These are phyloP conservation scores for Liriodendron chinense DNA, from an alignment of 164 flowering plant genomes.

Conservation along the genomic window DNA sequence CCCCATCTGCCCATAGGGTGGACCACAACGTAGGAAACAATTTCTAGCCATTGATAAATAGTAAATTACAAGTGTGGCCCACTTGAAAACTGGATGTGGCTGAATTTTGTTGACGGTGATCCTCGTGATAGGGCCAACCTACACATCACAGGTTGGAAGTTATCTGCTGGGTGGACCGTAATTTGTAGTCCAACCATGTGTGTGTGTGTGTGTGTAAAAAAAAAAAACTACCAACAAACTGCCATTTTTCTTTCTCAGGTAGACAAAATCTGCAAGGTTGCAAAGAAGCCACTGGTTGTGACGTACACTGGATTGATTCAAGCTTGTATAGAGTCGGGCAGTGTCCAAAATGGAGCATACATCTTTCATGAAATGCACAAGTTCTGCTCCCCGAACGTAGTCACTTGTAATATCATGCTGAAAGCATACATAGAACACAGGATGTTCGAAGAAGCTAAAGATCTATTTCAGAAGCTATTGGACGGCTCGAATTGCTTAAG, in stretches of 20 bases:
- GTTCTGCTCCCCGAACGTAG: conserved; percentile 78
- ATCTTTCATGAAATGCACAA: conserved; percentile 67
- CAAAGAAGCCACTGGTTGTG: conserved; percentile 86
- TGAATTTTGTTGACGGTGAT: too few relatives aligned
- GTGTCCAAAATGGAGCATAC: conserved; percentile 46
- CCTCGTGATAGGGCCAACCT: too few relatives aligned
- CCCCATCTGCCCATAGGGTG: too few relatives aligned
- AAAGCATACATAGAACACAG: conserved; percentile 61
- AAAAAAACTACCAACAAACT: background rate
- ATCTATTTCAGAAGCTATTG: conserved; percentile 50
- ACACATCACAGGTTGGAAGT: too few relatives aligned
- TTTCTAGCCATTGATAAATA: too few relatives aligned
- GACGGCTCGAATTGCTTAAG: conserved; percentile 31
- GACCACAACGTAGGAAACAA: too few relatives aligned
- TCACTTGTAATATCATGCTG: conserved; percentile 84
- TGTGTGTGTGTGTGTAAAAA: background rate
- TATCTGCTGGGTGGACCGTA: too few relatives aligned
- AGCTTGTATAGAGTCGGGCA: conserved; percentile 71
- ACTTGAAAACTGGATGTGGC: too few relatives aligned
- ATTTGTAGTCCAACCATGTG: too few relatives aligned
- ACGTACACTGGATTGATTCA: conserved; percentile 92
- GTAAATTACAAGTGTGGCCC: too few relatives aligned
- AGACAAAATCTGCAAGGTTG: conserved; percentile 87
- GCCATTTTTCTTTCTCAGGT: conserved; percentile 39
- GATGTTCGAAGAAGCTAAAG: conserved; percentile 71